Percentiles rank a stretch among this genome's conserved stretches.
Evolutionary conservation across 805 yeast species (phyloP).

Genomic region (Sugiyamaella americana): DNA sequence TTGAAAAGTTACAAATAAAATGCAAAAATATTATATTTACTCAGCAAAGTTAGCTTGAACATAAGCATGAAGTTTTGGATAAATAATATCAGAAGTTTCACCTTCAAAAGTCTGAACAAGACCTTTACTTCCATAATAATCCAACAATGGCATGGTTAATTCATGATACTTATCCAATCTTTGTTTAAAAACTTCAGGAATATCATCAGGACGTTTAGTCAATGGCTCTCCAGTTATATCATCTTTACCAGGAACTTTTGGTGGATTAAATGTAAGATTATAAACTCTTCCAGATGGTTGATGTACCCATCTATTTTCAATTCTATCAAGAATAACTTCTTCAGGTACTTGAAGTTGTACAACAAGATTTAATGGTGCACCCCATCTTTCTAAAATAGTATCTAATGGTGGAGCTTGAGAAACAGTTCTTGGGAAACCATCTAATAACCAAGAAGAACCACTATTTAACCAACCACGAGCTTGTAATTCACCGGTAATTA

Average conservation of each 20-base stretch:
- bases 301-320: conserved; percentile 82
- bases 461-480: conserved; percentile 39
- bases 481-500: conserved; percentile 49
- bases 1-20: no score
- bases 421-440: conserved; percentile 85
- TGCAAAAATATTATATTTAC: no score
- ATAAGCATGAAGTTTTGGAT: conserved; percentile 52
- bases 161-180: conserved; percentile 58
- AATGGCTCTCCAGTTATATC: conserved; percentile 88
- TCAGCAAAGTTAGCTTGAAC: conserved; percentile 4
- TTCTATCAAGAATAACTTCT: conserved; percentile 70
- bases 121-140: conserved; percentile 48
- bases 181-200: conserved; percentile 60
- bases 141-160: conserved; percentile 58
- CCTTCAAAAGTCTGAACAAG: conserved; percentile 59
- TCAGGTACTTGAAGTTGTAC: conserved; percentile 86
- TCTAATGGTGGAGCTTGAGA: conserved; percentile 63
- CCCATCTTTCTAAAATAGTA: conserved; percentile 31
- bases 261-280: conserved; percentile 83
- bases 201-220: conserved; percentile 76
- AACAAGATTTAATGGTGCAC: conserved; percentile 59
- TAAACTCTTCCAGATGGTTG: conserved; percentile 79
- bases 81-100: conserved; percentile 76
- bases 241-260: conserved; percentile 71
- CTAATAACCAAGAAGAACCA: conserved; percentile 63